Evolutionary conservation across 169 alveolate genomes (phyloP).

Genomic region (Haemoproteus tartakovskyi): DNA sequence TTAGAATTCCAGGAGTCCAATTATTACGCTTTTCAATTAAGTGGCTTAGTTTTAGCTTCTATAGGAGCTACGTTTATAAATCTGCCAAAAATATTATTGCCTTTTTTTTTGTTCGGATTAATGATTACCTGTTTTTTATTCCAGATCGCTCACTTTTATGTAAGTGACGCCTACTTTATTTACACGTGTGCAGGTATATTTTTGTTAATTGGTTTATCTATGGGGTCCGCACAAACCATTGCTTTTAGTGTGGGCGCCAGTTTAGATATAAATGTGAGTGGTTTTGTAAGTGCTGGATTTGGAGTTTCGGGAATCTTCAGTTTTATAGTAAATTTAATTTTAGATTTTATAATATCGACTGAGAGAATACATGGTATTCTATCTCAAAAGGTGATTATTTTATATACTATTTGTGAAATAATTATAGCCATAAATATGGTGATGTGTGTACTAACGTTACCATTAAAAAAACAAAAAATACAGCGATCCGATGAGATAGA

Average conservation of each 20-base stretch:
- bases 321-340: slow-evolving; percentile 17
- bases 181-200: slow-evolving; percentile 23
- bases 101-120: slow-evolving; percentile 13
- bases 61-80: slow-evolving; percentile 21
- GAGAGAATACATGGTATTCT: slow-evolving; percentile 1
- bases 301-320: slow-evolving; percentile 56
- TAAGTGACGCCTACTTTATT: slow-evolving; percentile 1
- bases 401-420: slow-evolving; percentile 23
- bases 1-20: slow-evolving; percentile 32
- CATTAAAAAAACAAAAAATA: background rate
- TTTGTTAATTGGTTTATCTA: slow-evolving; percentile 30
- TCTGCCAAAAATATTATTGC: slow-evolving; percentile 20
- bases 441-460: slow-evolving; percentile 20
- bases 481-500: slow-evolving; percentile 21
- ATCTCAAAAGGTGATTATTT: slow-evolving; percentile 5
- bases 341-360: slow-evolving; percentile 19
- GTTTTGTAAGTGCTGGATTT: slow-evolving; percentile 40
- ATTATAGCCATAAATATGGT: slow-evolving; percentile 10
- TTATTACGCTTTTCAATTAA: slow-evolving; percentile 31
- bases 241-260: slow-evolving; percentile 45
- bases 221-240: slow-evolving; percentile 56
- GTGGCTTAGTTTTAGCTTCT: slow-evolving; percentile 48
- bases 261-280: slow-evolving; percentile 45
- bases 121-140: slow-evolving; percentile 21
- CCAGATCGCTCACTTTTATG: slow-evolving; percentile 24